A percentile compares a stretch with the other conserved stretches of the same genome.
Conservation (phyloP, 202 grass and related monocot genomes). For the Setaria viridis region DNA sequence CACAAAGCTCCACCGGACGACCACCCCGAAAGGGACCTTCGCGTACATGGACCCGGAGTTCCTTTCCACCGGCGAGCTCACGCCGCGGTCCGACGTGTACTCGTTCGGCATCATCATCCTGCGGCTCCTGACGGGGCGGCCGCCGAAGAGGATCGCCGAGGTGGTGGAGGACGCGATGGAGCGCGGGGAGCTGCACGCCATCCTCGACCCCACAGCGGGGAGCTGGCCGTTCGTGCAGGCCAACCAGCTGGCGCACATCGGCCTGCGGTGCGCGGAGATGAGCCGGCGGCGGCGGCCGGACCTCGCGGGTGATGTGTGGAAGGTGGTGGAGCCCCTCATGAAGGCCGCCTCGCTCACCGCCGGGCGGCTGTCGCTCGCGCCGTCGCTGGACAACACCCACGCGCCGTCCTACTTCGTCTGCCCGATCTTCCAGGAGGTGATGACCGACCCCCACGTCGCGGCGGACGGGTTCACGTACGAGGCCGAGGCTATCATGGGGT, state of each 20-base stretch:
- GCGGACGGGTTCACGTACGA: conserved; percentile 73
- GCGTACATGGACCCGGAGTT: conserved; percentile 72
- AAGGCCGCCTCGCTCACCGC: conserved; percentile 40
- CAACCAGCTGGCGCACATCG: conserved; percentile 65
- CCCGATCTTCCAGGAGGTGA: conserved; percentile 71
- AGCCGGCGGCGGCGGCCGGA: conserved; percentile 58
- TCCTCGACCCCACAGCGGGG: conserved; percentile 57
- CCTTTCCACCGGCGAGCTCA: conserved; percentile 58
- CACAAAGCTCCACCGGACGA: conserved; percentile 44
- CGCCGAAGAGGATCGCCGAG: conserved; percentile 39
- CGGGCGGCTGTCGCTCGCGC: not conserved
- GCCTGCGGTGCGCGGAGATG: conserved; percentile 56
- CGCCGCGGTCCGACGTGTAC: conserved; percentile 62
- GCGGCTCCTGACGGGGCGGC: conserved; percentile 59
- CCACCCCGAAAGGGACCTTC: conserved; percentile 59
- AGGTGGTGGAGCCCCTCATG: conserved; percentile 54
- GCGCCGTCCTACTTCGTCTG: conserved; percentile 71
- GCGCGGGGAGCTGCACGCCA: conserved; percentile 35
- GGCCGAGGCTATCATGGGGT: conserved; percentile 59
- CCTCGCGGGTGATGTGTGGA: conserved; percentile 57
- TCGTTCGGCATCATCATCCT: conserved; percentile 72
- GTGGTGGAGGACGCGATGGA: conserved; percentile 62
- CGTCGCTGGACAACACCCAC: conserved; percentile 16
- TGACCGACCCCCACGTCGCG: conserved; percentile 60
- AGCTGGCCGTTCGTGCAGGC: conserved; percentile 74